Conservation (phyloP, 176 grass and related monocot species). For the Hordeum marinum region DNA sequence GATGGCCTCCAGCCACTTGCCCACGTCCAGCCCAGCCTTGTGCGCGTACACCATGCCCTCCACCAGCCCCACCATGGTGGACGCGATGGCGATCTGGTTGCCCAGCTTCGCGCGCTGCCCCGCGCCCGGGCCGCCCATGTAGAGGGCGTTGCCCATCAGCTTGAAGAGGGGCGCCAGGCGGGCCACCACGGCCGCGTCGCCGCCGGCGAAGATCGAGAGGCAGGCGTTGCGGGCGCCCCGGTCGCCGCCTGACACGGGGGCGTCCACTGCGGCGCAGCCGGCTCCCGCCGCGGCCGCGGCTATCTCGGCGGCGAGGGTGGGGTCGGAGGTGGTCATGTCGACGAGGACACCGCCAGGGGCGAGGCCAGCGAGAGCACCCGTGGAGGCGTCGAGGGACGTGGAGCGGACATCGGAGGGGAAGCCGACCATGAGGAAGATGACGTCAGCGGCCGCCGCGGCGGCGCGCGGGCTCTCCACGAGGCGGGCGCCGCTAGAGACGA, state of each 20-base stretch:
- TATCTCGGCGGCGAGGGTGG: conserved; percentile 77
- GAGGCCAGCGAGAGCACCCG: conserved; percentile 59
- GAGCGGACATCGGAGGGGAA: conserved; percentile 78
- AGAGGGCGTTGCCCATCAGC: conserved; percentile 71
- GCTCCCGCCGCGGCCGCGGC: conserved; percentile 27
- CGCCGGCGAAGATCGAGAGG: conserved; percentile 87
- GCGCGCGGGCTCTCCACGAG: conserved; percentile 42
- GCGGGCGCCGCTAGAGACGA: conserved; percentile 51
- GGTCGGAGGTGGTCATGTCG: conserved; percentile 93
- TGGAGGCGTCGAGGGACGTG: conserved; percentile 55
- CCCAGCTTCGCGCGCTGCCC: conserved; percentile 87
- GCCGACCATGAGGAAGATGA: conserved; percentile 97
- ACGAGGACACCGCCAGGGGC: conserved; percentile 68
- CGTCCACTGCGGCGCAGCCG: conserved; percentile 53
- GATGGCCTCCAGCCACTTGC: conserved; percentile 92
- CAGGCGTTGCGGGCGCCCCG: conserved; percentile 61
- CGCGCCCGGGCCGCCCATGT: conserved; percentile 81
- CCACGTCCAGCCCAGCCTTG: conserved; percentile 84
- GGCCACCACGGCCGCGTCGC: conserved; percentile 46
- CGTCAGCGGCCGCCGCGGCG: conserved; percentile 56
- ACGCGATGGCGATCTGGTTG: conserved; percentile 91
- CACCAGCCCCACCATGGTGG: conserved; percentile 94
- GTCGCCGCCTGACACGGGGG: conserved; percentile 79
- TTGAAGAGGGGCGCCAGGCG: conserved; percentile 67
- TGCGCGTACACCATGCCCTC: conserved; percentile 95